A percentile compares a stretch with the other conserved stretches of the same genome.
phyloP scores from a whole-genome alignment of 805 yeast genomes.

The Ogataea paradorogensis region DNA sequence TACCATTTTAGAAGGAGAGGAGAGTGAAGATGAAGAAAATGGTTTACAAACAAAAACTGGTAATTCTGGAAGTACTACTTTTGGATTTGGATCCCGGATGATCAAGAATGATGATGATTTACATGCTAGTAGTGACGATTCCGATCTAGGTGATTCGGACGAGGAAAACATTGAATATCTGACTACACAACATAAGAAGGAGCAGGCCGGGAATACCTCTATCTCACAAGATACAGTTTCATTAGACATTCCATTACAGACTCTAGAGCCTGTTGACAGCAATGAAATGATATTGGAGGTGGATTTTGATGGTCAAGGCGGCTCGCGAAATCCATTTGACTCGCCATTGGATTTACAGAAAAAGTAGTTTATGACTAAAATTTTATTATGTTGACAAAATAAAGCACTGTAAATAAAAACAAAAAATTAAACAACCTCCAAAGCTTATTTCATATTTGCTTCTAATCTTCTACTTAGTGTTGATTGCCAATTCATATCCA shows the following conservation, averaged over 20 bases:
- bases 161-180: constrained; percentile 32
- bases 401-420: constrained; percentile 21
- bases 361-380: constrained; percentile 11
- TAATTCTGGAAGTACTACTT: not conserved
- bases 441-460: constrained; percentile 2
- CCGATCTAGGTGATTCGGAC: constrained; percentile 31
- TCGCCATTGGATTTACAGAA: constrained; percentile 17
- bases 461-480: constrained; percentile 1
- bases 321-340: constrained; percentile 16
- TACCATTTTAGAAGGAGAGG: constrained; percentile 22
- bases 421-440: constrained; percentile 13
- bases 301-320: constrained; percentile 15
- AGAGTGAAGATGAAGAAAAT: constrained; percentile 23
- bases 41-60: constrained; percentile 1
- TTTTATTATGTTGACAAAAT: constrained; percentile 20
- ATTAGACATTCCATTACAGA: constrained; percentile 17
- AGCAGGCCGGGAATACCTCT: constrained; percentile 15
- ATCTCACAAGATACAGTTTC: constrained; percentile 7
- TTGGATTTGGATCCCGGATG: constrained; percentile 16
- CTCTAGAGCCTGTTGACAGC: constrained; percentile 13
- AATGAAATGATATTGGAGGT: constrained; percentile 20
- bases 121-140: constrained; percentile 20
- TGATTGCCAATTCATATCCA: not conserved
- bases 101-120: constrained; percentile 12
- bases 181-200: constrained; percentile 25